phyloP scores from a whole-genome alignment of 1,284 basidiomycete genomes.

The Ganoderma multipileum region DNA sequence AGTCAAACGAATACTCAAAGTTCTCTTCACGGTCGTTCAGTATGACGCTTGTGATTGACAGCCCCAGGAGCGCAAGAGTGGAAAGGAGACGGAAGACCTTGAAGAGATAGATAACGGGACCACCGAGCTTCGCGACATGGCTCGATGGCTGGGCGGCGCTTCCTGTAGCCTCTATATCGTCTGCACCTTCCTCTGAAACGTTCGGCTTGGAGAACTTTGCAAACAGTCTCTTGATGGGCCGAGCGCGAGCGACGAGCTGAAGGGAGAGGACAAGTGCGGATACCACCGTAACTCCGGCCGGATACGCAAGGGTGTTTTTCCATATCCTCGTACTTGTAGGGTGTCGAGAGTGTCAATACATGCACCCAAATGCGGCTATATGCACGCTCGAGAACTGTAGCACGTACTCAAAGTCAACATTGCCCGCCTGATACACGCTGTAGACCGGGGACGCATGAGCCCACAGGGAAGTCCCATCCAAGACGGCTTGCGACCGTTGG shows the following conservation, averaged over 20 bases:
- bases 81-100: slow-evolving; percentile 37
- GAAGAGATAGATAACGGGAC: slow-evolving; percentile 38
- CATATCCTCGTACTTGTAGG: slow-evolving; percentile 16
- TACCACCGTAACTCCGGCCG: slow-evolving; percentile 11
- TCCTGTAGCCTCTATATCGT: slow-evolving; percentile 22
- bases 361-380: not conserved
- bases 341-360: not conserved
- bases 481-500: slow-evolving; percentile 18
- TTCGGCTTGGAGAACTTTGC: slow-evolving; percentile 19
- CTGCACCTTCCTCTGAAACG: not conserved
- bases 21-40: slow-evolving; percentile 14
- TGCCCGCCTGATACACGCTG: slow-evolving; percentile 5
- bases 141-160: slow-evolving; percentile 8
- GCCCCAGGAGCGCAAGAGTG: slow-evolving; percentile 34
- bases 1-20: slow-evolving; percentile 29
- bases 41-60: slow-evolving; percentile 33
- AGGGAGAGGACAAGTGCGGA: slow-evolving; percentile 21
- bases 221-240: slow-evolving; percentile 12
- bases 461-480: slow-evolving; percentile 13
- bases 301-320: slow-evolving; percentile 26
- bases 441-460: slow-evolving; percentile 11
- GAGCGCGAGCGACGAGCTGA: slow-evolving; percentile 23
- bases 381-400: not conserved
- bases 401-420: slow-evolving; percentile 21
- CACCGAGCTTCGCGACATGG: slow-evolving; percentile 35